These are phyloP conservation scores for Diaporthe helianthi DNA, from an alignment of 2,329 filamentous ascomycete species.

Conservation along the genomic window DNA sequence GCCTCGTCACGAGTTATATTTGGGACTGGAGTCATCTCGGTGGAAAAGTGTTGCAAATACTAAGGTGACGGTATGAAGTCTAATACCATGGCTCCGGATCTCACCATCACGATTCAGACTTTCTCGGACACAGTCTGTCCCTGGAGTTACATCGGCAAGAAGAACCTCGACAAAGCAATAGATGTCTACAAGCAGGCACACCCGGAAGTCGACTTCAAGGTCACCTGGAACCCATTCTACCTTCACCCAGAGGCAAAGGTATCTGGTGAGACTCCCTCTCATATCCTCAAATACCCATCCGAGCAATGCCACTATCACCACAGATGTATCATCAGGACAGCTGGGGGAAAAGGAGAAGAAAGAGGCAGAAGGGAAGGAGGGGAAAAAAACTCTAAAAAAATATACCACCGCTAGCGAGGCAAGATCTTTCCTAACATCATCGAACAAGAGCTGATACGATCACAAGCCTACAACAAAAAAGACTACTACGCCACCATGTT, in stretches of 20 bases:
- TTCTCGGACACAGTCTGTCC: conserved; percentile 60
- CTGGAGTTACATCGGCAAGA: conserved; percentile 59
- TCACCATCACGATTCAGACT: conserved; percentile 51
- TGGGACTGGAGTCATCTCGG: background rate
- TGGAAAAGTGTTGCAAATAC: background rate
- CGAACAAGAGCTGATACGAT: conserved; percentile 9
- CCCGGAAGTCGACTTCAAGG: conserved; percentile 53
- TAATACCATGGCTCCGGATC: background rate
- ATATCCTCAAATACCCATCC: background rate
- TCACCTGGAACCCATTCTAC: conserved; percentile 56
- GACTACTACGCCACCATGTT: conserved; percentile 45
- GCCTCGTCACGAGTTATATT: background rate
- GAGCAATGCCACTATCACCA: background rate
- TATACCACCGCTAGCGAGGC: too few relatives aligned
- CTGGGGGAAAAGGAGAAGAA: background rate
- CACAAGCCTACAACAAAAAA: conserved; percentile 46
- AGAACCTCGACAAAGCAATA: conserved; percentile 55
- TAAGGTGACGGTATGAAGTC: background rate
- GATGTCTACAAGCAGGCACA: conserved; percentile 47
- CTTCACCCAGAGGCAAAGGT: conserved; percentile 47
- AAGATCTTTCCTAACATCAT: background rate
- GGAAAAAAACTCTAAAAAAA: background rate
- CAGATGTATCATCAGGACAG: background rate
- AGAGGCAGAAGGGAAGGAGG: too few relatives aligned
- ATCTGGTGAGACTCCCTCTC: conserved; percentile 34